Conservation (phyloP, 345 rosid genomes). For the Xanthoceras sorbifolium region DNA sequence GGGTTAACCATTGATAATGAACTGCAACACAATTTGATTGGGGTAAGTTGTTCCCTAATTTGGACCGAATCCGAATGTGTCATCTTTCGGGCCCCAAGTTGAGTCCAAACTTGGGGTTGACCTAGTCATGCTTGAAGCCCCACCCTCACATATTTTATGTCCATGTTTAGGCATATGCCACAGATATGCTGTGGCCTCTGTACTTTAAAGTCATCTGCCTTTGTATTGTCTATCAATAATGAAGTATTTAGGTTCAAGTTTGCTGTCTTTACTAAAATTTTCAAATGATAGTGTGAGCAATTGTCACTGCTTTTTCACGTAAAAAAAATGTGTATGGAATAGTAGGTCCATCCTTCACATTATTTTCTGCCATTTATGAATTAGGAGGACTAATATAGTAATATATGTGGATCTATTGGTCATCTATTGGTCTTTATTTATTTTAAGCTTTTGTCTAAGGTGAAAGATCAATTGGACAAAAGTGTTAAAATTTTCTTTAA, state of each 20-base stretch:
- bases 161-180: not conserved
- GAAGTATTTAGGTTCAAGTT: not conserved
- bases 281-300: not conserved
- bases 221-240: not conserved
- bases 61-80: not conserved
- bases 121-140: not conserved
- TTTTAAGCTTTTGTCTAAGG: too few species aligned
- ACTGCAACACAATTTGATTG: too few species aligned
- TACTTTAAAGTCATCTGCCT: not conserved
- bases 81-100: not conserved
- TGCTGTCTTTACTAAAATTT: not conserved
- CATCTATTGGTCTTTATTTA: too few species aligned
- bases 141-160: not conserved
- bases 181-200: not conserved
- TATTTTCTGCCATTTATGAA: too few species aligned
- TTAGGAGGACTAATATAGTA: too few species aligned
- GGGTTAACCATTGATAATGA: not conserved
- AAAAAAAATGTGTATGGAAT: too few species aligned
- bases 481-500: too few species aligned
- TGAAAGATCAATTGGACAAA: too few species aligned
- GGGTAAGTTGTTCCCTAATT: too few species aligned
- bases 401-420: too few species aligned
- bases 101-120: not conserved
- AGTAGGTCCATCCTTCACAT: too few species aligned
- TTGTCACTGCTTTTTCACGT: too few species aligned